Conservation (phyloP, 2,329 filamentous ascomycete genomes). For the Metarhizium album region DNA sequence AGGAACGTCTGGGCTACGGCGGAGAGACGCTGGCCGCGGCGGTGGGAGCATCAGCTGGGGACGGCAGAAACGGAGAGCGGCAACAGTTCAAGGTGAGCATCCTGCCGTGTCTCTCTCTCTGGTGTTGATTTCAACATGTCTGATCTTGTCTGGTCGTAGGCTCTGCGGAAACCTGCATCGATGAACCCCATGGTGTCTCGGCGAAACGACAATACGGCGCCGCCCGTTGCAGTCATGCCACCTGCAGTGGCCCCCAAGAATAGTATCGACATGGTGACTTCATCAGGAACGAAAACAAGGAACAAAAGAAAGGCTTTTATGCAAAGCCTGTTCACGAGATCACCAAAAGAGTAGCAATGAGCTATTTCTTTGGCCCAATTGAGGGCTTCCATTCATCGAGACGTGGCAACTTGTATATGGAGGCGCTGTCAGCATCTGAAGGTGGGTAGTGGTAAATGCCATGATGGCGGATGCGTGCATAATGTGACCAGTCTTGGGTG, state of each 20-base stretch:
- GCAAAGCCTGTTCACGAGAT: slow-evolving; percentile 8
- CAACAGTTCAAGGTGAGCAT: not conserved
- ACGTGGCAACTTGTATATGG: not conserved
- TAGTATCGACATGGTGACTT: not conserved
- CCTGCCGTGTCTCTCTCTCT: not conserved
- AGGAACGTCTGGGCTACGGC: slow-evolving; percentile 62
- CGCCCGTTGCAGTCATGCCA: not conserved
- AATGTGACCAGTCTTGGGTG: not conserved
- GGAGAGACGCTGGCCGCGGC: slow-evolving; percentile 60
- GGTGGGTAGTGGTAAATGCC: not conserved
- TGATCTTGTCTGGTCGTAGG: not conserved
- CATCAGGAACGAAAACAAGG: not conserved
- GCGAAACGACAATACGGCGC: not conserved
- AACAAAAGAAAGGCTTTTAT: slow-evolving; percentile 11
- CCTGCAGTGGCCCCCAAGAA: not conserved
- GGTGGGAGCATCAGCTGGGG: slow-evolving; percentile 13
- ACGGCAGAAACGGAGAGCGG: not conserved
- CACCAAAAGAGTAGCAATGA: not conserved
- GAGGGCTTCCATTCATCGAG: not conserved
- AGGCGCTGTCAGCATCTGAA: not conserved
- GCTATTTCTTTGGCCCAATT: not conserved
- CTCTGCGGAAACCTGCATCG: not conserved
- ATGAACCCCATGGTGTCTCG: not conserved
- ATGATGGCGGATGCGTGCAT: not conserved
- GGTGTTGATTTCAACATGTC: not conserved